These are phyloP conservation scores for Eutrema japonicum DNA, from an alignment of 345 rosid species.

Conservation along the genomic window DNA sequence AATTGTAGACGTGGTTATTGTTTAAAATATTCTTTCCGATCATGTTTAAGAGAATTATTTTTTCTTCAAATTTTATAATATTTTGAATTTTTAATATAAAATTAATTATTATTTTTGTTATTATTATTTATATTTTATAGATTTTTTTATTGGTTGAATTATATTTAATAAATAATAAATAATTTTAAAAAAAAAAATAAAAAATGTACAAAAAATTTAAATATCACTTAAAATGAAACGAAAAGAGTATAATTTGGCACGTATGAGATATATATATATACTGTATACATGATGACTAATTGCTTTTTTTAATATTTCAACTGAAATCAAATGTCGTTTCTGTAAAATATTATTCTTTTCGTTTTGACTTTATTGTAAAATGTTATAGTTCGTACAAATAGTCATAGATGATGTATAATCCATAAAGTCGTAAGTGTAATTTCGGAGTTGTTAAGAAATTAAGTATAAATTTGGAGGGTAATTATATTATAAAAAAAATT, in stretches of 20 bases:
- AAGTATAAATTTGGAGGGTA: background rate
- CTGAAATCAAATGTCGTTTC: background rate
- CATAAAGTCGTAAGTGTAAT: background rate
- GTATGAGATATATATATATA: constrained; percentile 3
- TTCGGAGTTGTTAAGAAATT: background rate
- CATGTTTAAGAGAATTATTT: too few species aligned
- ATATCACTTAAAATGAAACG: too few species aligned
- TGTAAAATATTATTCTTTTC: background rate
- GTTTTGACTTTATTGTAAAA: background rate
- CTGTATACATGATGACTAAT: background rate
- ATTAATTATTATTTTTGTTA: too few species aligned
- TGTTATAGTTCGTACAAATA: background rate
- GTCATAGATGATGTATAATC: constrained; percentile 9
- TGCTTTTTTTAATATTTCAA: background rate
- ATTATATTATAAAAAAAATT: too few species aligned
- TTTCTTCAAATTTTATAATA: too few species aligned
- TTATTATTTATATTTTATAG: too few species aligned
- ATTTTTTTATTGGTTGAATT: too few species aligned
- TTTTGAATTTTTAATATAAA: too few species aligned
- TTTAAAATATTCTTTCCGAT: background rate
- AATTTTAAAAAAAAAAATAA: too few species aligned
- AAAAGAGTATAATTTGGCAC: background rate
- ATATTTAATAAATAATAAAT: too few species aligned
- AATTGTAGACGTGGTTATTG: background rate
- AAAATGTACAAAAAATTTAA: too few species aligned